Evolutionary conservation across 2,329 filamentous ascomycete species (phyloP).

Genomic region (Fusarium continuum): DNA sequence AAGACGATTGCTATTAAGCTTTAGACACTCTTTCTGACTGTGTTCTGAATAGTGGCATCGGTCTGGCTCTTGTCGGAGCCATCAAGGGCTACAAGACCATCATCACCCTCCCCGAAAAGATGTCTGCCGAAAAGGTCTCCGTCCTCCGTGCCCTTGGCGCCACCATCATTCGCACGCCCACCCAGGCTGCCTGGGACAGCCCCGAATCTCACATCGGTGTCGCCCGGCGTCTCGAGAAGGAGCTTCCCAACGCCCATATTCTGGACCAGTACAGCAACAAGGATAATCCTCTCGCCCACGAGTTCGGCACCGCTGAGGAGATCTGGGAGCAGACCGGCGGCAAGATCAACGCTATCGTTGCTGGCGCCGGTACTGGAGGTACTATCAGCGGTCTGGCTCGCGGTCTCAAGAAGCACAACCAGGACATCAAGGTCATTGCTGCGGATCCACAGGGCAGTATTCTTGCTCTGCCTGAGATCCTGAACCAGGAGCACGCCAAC

Average conservation of each 20-base stretch:
- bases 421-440: conserved; percentile 85
- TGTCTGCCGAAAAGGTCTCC: conserved; percentile 97
- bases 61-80: conserved; percentile 89
- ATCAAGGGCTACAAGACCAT: conserved; percentile 99
- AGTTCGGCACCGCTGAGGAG: conserved; percentile 93
- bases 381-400: conserved; percentile 91
- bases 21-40: neutral
- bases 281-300: conserved; percentile 93
- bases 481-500: conserved; percentile 85
- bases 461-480: conserved; percentile 78
- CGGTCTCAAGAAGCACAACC: conserved; percentile 88
- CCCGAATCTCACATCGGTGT: conserved; percentile 98
- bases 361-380: conserved; percentile 93
- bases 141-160: conserved; percentile 93
- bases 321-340: conserved; percentile 92
- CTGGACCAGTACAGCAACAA: conserved; percentile 93
- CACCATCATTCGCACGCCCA: conserved; percentile 97
- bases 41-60: conserved; percentile 74
- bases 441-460: conserved; percentile 95
- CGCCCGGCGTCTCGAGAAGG: conserved; percentile 87
- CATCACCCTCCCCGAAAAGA: conserved; percentile 98
- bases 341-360: conserved; percentile 82
- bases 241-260: conserved; percentile 96
- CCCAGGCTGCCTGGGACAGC: conserved; percentile 91
- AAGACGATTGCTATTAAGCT: conserved; percentile 33